Evolutionary conservation across 495 filamentous ascomycete species (phyloP).

Genomic region (Bryoglossum gracile): DNA sequence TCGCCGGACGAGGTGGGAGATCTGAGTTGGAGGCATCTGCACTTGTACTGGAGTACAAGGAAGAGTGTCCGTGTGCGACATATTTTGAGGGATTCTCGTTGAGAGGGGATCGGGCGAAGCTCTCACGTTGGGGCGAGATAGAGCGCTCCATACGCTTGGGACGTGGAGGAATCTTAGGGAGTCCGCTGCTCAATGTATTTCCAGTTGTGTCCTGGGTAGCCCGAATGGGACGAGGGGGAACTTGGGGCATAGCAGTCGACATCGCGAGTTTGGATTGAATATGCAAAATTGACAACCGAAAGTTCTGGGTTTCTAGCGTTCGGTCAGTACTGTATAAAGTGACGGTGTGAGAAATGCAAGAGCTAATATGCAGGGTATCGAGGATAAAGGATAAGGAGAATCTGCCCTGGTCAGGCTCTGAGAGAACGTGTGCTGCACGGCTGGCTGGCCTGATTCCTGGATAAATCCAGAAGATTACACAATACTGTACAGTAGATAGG

Average conservation of each 20-base stretch:
- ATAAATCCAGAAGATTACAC: too few species aligned
- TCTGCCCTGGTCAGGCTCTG: neutral
- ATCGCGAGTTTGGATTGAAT: constrained; percentile 31
- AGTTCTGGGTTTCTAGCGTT: constrained; percentile 4
- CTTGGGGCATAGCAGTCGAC: constrained; percentile 42
- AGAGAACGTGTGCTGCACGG: neutral
- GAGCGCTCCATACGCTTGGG: constrained; percentile 70
- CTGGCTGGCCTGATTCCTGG: too few species aligned
- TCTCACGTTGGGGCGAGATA: constrained; percentile 65
- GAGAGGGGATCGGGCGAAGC: constrained; percentile 78
- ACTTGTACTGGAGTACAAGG: constrained; percentile 31
- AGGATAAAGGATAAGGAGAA: neutral
- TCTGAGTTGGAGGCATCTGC: constrained; percentile 41
- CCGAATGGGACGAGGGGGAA: constrained; percentile 59
- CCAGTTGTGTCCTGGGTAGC: constrained; percentile 34
- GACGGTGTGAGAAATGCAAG: constrained; percentile 6
- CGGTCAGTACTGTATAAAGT: constrained; percentile 9
- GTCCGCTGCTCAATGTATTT: constrained; percentile 15
- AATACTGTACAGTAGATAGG: too few species aligned
- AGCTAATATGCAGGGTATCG: constrained; percentile 8
- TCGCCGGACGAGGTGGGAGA: constrained; percentile 57
- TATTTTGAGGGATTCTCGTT: constrained; percentile 49
- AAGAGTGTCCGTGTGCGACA: constrained; percentile 31
- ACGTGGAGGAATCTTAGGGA: constrained; percentile 63
- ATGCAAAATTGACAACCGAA: neutral